These are phyloP conservation scores for Chrysoporthe deuterocubensis DNA, from an alignment of 2,329 filamentous ascomycete genomes.

Conservation along the genomic window DNA sequence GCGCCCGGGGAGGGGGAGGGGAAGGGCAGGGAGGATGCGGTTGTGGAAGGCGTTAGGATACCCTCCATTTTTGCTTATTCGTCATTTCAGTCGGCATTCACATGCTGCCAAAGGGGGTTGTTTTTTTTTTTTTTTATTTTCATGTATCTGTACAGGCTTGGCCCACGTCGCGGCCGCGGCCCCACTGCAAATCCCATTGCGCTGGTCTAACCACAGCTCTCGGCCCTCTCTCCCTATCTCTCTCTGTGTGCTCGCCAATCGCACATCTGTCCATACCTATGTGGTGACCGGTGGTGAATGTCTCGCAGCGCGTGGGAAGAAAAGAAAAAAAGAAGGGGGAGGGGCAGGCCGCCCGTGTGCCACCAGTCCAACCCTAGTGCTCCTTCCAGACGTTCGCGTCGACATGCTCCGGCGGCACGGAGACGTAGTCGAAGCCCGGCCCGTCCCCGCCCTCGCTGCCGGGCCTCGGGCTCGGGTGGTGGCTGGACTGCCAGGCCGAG, in stretches of 20 bases:
- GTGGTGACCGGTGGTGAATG: neutral
- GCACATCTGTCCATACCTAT: conserved; percentile 1
- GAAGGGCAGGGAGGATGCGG: neutral
- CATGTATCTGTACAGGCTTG: conserved; percentile 4
- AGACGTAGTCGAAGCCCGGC: conserved; percentile 51
- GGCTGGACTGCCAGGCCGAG: conserved; percentile 53
- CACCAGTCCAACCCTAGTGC: conserved; percentile 29
- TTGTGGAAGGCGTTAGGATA: conserved; percentile 27
- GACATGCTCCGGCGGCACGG: conserved; percentile 51
- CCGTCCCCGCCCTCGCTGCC: conserved; percentile 37
- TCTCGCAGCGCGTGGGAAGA: too few relatives aligned
- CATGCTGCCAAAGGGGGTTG: neutral
- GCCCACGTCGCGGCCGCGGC: neutral
- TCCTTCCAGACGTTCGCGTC: conserved; percentile 54
- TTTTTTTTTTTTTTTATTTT: neutral
- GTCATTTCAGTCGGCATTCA: conserved; percentile 8
- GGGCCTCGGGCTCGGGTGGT: conserved; percentile 34
- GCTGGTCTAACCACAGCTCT: neutral
- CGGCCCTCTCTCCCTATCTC: neutral
- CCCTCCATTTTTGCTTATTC: conserved; percentile 24
- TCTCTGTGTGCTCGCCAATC: neutral
- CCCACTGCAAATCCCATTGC: neutral
- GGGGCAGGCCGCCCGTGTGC: neutral
- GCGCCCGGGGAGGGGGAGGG: neutral
- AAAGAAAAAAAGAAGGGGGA: neutral